A percentile compares a stretch with the other conserved stretches of the same genome.
phyloP scores from a whole-genome alignment of 2,329 filamentous ascomycete genomes.

The Penicillium sp. region DNA sequence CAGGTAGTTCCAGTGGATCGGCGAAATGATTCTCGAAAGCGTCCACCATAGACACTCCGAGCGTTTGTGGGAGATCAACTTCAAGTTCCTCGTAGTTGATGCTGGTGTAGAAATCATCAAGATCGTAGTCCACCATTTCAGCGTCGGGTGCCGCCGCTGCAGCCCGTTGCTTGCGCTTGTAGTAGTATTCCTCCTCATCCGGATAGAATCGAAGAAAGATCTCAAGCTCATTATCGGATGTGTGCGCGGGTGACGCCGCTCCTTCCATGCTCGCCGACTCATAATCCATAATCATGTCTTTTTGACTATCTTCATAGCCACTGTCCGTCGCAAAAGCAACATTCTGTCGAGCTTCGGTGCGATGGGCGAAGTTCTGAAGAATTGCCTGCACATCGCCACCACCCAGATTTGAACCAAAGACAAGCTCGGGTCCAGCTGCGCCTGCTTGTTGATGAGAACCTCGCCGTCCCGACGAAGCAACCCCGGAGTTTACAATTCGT shows the following conservation, averaged over 20 bases:
- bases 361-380: slow-evolving; percentile 21
- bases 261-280: slow-evolving; percentile 20
- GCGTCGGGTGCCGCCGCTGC: slow-evolving; percentile 7
- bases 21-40: slow-evolving; percentile 15
- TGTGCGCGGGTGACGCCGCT: slow-evolving; percentile 13
- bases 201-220: slow-evolving; percentile 36
- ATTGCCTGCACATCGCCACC: slow-evolving; percentile 18
- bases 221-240: slow-evolving; percentile 29
- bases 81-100: slow-evolving; percentile 19
- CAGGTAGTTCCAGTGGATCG: slow-evolving; percentile 15
- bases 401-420: slow-evolving; percentile 7
- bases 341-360: slow-evolving; percentile 14
- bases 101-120: slow-evolving; percentile 31
- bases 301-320: slow-evolving; percentile 14
- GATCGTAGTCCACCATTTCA: slow-evolving; percentile 24
- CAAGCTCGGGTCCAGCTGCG: slow-evolving; percentile 17
- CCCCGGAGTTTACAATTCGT: slow-evolving; percentile 2
- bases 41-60: slow-evolving; percentile 1
- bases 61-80: slow-evolving; percentile 9
- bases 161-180: slow-evolving; percentile 12
- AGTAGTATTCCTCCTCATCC: slow-evolving; percentile 25
- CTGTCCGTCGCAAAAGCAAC: slow-evolving; percentile 24
- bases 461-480: slow-evolving; percentile 1
- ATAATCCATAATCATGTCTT: slow-evolving; percentile 27
- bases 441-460: neutral